Evolutionary conservation across 2,329 filamentous ascomycete genomes (phyloP).

Genomic region (Didymella glomerata): DNA sequence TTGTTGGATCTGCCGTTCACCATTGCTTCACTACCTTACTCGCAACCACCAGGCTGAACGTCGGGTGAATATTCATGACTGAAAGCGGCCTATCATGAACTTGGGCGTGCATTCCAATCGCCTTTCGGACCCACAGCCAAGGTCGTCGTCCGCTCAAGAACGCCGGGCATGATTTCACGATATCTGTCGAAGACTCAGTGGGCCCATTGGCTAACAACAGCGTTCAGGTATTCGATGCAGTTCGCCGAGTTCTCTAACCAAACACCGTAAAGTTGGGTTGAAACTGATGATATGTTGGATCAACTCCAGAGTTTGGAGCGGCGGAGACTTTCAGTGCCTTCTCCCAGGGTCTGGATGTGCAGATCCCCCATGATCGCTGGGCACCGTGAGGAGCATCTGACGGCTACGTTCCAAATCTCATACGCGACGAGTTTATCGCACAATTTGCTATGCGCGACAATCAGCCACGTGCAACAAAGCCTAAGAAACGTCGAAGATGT

Average conservation of each 20-base stretch:
- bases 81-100: neutral
- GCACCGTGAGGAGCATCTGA: neutral
- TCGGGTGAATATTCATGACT: neutral
- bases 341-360: slow-evolving; percentile 1
- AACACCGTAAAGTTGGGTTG: neutral
- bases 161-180: neutral
- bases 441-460: neutral
- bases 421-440: neutral
- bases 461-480: neutral
- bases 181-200: neutral
- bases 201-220: neutral
- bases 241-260: neutral
- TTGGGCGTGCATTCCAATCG: neutral
- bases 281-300: neutral
- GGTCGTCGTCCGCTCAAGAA: neutral
- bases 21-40: slow-evolving; percentile 5
- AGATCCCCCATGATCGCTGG: slow-evolving; percentile 6
- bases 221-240: neutral
- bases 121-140: neutral
- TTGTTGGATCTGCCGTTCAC: slow-evolving; percentile 1
- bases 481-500: neutral
- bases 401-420: neutral
- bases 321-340: neutral
- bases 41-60: slow-evolving; percentile 1
- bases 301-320: slow-evolving; percentile 2